phyloP scores from a whole-genome alignment of 257 asterid genomes.

The Solanum lignicaule region DNA sequence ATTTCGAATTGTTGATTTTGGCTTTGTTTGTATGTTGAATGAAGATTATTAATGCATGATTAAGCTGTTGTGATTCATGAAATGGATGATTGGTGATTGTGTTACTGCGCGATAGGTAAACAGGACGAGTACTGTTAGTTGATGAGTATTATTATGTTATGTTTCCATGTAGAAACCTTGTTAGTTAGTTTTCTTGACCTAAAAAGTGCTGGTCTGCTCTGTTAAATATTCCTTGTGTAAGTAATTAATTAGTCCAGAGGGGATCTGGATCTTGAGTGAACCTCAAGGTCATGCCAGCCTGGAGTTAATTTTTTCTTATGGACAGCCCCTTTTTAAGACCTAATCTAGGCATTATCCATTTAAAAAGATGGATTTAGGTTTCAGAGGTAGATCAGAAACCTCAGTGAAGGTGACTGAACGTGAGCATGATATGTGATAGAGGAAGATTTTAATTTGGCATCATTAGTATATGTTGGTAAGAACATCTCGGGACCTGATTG shows the following conservation, averaged over 20 bases:
- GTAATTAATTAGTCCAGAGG: background rate
- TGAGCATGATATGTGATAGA: no score
- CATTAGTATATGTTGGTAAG: background rate
- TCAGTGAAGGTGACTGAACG: no score
- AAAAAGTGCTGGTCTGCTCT: background rate
- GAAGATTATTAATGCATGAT: background rate
- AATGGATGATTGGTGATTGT: background rate
- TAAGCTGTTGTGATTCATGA: background rate
- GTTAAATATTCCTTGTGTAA: no score
- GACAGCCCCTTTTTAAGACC: background rate
- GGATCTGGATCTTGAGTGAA: background rate
- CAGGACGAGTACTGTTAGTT: background rate
- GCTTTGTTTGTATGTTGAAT: background rate
- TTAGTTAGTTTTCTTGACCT: background rate
- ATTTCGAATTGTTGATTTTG: background rate
- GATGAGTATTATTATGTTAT: background rate
- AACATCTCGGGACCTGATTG: background rate
- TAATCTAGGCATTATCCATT: background rate
- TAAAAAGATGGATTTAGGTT: background rate
- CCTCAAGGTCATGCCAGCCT: background rate
- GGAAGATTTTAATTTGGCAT: background rate
- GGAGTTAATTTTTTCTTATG: background rate
- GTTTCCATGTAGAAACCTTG: background rate
- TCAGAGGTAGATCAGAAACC: no score
- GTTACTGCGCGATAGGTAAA: background rate